Evolutionary conservation across 2,329 filamentous ascomycete species (phyloP).

Genomic region (Fusarium penzigii): DNA sequence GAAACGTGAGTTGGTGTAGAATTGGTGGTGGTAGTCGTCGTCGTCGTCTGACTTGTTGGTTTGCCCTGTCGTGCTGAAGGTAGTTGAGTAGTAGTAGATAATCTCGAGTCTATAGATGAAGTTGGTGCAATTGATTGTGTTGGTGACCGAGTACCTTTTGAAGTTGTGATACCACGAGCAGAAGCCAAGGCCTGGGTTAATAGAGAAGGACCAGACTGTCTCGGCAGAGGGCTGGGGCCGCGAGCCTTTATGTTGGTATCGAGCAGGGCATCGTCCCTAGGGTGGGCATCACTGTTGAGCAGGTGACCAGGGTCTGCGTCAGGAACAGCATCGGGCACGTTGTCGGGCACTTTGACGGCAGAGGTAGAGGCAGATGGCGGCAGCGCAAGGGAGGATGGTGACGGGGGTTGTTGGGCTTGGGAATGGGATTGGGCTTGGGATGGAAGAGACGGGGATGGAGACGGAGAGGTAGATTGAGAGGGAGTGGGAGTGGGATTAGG

Average conservation of each 20-base stretch:
- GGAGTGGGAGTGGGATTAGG: conserved; percentile 24
- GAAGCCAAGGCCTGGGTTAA: conserved; percentile 60
- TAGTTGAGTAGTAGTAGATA: neutral
- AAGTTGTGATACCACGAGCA: conserved; percentile 51
- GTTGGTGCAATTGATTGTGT: conserved; percentile 9
- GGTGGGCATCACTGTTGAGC: conserved; percentile 27
- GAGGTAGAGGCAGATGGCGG: conserved; percentile 22
- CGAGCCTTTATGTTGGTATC: conserved; percentile 45
- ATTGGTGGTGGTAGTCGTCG: conserved; percentile 6
- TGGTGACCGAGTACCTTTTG: conserved; percentile 16
- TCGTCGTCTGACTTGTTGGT: conserved; percentile 34
- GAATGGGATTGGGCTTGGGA: conserved; percentile 14
- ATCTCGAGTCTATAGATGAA: neutral
- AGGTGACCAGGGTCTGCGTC: conserved; percentile 26
- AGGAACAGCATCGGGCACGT: conserved; percentile 29
- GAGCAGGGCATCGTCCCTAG: conserved; percentile 16
- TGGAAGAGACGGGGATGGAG: too few species aligned
- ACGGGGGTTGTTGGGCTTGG: conserved; percentile 1
- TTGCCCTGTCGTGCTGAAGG: conserved; percentile 6
- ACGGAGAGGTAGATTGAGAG: too few species aligned
- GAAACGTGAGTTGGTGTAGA: conserved; percentile 5
- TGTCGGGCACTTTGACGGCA: conserved; percentile 24
- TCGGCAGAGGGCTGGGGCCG: conserved; percentile 38
- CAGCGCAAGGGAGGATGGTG: conserved; percentile 17
- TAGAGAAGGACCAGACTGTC: conserved; percentile 54